phyloP scores from a whole-genome alignment of 148 eudicot genomes.

The Rhododendron molle region DNA sequence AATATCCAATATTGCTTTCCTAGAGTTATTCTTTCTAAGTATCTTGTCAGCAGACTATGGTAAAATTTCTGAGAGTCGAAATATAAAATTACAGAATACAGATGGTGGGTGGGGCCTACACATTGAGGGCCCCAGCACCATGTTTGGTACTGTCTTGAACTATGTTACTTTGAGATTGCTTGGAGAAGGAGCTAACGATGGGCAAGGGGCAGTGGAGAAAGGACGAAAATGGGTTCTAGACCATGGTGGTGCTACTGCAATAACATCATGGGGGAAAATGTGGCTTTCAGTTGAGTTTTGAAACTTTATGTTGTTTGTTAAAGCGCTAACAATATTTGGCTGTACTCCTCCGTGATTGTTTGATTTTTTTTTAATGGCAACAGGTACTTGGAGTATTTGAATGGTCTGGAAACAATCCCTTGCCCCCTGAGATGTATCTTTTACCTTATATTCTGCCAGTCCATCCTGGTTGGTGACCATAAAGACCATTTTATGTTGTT shows the following conservation, averaged over 20 bases:
- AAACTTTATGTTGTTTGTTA: conserved; percentile 15
- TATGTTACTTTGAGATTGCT: conserved; percentile 92
- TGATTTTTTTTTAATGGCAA: conserved; percentile 15
- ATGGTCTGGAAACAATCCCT: conserved; percentile 96
- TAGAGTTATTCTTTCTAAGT: neutral
- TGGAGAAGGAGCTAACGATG: conserved; percentile 87
- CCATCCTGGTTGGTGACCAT: conserved; percentile 83
- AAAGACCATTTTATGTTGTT: conserved; percentile 7
- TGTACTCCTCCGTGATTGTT: neutral
- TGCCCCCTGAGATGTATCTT: conserved; percentile 97
- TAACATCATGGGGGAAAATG: conserved; percentile 97
- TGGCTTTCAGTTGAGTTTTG: conserved; percentile 91
- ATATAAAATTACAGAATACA: conserved; percentile 49
- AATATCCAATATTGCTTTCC: conserved; percentile 6
- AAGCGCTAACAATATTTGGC: neutral
- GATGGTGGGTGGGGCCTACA: conserved; percentile 99
- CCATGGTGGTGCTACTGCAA: conserved; percentile 91
- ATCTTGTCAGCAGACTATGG: neutral
- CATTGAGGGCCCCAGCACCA: conserved; percentile 93
- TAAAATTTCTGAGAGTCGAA: neutral
- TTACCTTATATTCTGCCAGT: conserved; percentile 77
- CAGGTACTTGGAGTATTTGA: conserved; percentile 98
- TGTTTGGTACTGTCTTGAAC: conserved; percentile 88
- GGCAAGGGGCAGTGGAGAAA: conserved; percentile 91
- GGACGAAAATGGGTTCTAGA: conserved; percentile 84